A percentile compares a stretch with the other conserved stretches of the same genome.
phyloP scores from a whole-genome alignment of 164 flowering plant species.

The Taxillus chinensis region DNA sequence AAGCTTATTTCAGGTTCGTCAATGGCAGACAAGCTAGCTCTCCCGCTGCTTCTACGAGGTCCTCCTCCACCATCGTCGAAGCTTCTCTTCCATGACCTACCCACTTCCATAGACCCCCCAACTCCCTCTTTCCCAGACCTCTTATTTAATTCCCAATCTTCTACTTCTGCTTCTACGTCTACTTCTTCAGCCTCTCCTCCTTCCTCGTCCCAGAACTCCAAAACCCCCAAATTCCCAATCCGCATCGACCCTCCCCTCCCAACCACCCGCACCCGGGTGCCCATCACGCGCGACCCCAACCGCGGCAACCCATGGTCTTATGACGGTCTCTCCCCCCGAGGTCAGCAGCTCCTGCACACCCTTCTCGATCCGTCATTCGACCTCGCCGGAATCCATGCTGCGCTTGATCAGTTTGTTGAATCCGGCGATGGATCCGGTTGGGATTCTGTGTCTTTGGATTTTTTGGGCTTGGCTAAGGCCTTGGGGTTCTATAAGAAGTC shows the following conservation, averaged over 20 bases:
- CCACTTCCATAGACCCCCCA: conserved; percentile 10
- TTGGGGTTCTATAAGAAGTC: conserved; percentile 53
- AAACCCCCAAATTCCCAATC: conserved; percentile 6
- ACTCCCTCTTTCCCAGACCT: conserved; percentile 21
- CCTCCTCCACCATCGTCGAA: conserved; percentile 29
- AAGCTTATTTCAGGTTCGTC: not conserved
- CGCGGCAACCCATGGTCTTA: conserved; percentile 71
- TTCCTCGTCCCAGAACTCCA: conserved; percentile 7
- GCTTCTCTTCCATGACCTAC: conserved; percentile 29
- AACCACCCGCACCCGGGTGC: conserved; percentile 36
- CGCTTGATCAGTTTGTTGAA: conserved; percentile 18
- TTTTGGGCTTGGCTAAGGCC: conserved; percentile 54
- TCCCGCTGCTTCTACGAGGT: conserved; percentile 53
- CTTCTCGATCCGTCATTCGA: conserved; percentile 35
- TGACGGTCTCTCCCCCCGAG: conserved; percentile 41
- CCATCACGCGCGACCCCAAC: conserved; percentile 50
- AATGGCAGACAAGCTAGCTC: conserved; percentile 72
- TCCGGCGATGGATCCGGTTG: conserved; percentile 2
- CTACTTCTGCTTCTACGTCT: conserved; percentile 14
- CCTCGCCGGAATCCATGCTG: conserved; percentile 14
- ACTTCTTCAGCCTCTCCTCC: conserved; percentile 17
- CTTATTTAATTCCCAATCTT: conserved; percentile 11
- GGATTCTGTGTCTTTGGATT: conserved; percentile 27
- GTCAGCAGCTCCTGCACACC: conserved; percentile 38
- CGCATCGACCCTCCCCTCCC: conserved; percentile 7